phyloP scores from a whole-genome alignment of 257 asterid species.

The Scutellaria barbata region DNA sequence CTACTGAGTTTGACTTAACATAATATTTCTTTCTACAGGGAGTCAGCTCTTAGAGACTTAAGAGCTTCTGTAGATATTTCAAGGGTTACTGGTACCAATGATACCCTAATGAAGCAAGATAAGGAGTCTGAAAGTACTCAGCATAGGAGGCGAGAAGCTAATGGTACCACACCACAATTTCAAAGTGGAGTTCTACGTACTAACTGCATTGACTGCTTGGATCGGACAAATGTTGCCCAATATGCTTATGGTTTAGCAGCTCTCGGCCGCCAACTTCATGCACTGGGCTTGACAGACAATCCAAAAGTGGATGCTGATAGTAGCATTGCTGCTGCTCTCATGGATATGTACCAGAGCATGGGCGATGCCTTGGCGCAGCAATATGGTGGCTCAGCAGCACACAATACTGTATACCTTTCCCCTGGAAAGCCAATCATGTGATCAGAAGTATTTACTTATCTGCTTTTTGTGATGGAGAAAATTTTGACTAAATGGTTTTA shows the following conservation, averaged over 20 bases:
- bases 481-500: constrained; percentile 29
- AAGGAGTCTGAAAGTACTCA: constrained; percentile 60
- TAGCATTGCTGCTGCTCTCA: constrained; percentile 96
- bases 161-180: constrained; percentile 52
- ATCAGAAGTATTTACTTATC: constrained; percentile 11
- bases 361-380: constrained; percentile 99
- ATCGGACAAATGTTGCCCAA: constrained; percentile 97
- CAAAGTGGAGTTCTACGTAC: constrained; percentile 99
- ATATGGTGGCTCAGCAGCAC: constrained; percentile 99
- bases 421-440: constrained; percentile 24
- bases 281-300: constrained; percentile 81
- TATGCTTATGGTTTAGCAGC: constrained; percentile 98
- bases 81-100: constrained; percentile 60
- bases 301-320: constrained; percentile 95
- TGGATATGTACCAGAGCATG: constrained; percentile 99
- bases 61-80: constrained; percentile 74
- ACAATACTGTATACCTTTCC: constrained; percentile 71
- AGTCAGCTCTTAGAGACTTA: constrained; percentile 74
- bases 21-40: constrained; percentile 54
- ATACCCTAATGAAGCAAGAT: constrained; percentile 61
- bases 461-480: constrained; percentile 18
- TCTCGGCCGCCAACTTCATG: constrained; percentile 93
- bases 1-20: constrained; percentile 21
- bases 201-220: constrained; percentile 98
- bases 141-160: constrained; percentile 45